Percentiles rank a stretch among this genome's conserved stretches.
These are phyloP conservation scores for Fusarium sp. DNA, from an alignment of 2,329 filamentous ascomycete genomes.

Conservation along the genomic window DNA sequence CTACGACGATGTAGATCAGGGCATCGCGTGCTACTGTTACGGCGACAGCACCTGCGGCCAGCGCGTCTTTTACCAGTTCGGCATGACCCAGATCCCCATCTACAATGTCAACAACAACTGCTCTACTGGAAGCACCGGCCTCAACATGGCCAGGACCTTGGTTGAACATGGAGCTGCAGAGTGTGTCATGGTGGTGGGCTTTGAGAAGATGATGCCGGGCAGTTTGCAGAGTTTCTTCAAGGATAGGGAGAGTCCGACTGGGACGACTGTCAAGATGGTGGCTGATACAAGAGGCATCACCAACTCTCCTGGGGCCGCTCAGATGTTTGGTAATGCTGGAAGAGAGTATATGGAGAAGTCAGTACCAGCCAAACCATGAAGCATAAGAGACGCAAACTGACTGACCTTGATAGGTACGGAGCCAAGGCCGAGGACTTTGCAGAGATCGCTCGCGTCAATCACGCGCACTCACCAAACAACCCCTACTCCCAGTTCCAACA, in stretches of 20 bases:
- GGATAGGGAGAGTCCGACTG: conserved; percentile 84
- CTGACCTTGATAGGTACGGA: conserved; percentile 72
- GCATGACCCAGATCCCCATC: conserved; percentile 95
- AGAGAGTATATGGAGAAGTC: conserved; percentile 94
- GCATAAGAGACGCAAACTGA: conserved; percentile 19
- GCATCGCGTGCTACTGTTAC: conserved; percentile 97
- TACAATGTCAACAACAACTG: conserved; percentile 99
- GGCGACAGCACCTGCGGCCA: conserved; percentile 95
- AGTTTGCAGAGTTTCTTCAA: conserved; percentile 85
- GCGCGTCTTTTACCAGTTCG: conserved; percentile 98
- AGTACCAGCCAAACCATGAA: conserved; percentile 41
- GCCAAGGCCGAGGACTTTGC: conserved; percentile 89
- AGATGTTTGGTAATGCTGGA: conserved; percentile 96
- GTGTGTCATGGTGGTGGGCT: conserved; percentile 91
- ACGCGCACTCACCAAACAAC: conserved; percentile 90
- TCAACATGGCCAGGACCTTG: conserved; percentile 85
- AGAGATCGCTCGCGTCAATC: conserved; percentile 93
- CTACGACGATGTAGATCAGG: conserved; percentile 96
- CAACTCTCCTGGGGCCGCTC: conserved; percentile 86
- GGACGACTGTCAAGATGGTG: conserved; percentile 82
- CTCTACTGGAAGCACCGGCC: conserved; percentile 91
- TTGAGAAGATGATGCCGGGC: conserved; percentile 99
- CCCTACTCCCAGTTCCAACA: conserved; percentile 98
- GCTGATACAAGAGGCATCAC: conserved; percentile 81
- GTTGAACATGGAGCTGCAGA: conserved; percentile 85